Percentiles rank a stretch among this genome's conserved stretches.
Conservation (phyloP, 176 grass and related monocot species). For the Carex myosuroides region DNA sequence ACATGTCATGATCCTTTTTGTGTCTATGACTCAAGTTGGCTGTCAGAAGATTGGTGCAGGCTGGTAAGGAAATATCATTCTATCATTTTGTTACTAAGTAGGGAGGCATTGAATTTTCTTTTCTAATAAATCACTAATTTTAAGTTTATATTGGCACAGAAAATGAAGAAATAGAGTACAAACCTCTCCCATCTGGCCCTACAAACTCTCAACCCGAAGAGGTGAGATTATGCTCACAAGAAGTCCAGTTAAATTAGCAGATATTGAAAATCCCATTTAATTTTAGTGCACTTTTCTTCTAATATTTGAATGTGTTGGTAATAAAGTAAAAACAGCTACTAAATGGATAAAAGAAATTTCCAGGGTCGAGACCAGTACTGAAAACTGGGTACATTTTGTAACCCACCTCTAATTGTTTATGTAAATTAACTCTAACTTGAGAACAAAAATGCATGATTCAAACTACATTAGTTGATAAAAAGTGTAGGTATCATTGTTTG, state of each 20-base stretch:
- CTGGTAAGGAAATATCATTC: slow-evolving; percentile 23
- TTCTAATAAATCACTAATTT: neutral
- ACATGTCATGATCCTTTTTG: slow-evolving; percentile 6
- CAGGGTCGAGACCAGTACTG: neutral
- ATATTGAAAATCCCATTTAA: neutral
- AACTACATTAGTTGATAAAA: neutral
- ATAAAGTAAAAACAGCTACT: neutral
- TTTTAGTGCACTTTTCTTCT: neutral
- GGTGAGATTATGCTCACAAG: neutral
- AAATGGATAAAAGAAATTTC: neutral
- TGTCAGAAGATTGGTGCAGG: slow-evolving; percentile 13
- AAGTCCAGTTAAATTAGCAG: neutral
- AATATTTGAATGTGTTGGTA: neutral
- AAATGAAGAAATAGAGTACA: slow-evolving; percentile 47
- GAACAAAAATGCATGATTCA: neutral
- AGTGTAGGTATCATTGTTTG: slow-evolving; percentile 45
- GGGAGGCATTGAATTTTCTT: neutral
- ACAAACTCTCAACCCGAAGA: neutral
- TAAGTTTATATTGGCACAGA: slow-evolving; percentile 4
- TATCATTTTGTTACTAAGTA: neutral
- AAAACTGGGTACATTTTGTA: neutral
- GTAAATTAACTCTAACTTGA: neutral
- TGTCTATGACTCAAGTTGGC: slow-evolving; percentile 26
- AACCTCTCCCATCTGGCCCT: slow-evolving; percentile 18
- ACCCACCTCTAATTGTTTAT: neutral